These are phyloP conservation scores for Immersiella caudata DNA, from an alignment of 495 filamentous ascomycete genomes.

Conservation along the genomic window DNA sequence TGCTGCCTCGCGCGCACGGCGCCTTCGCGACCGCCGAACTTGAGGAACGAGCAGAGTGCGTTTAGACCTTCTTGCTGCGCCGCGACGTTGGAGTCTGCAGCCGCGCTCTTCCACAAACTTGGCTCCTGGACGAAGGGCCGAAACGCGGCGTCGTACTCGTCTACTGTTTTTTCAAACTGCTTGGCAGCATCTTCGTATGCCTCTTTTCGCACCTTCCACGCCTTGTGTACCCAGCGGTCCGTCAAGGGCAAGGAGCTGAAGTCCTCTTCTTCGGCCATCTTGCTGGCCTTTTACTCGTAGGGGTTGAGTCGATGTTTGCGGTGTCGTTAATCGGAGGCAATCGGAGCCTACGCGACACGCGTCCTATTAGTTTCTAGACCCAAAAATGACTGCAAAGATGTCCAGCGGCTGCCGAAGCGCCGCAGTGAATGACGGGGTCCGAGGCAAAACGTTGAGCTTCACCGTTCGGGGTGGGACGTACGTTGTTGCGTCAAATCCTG, in stretches of 20 bases:
- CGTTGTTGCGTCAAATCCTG: not conserved
- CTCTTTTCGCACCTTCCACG: conserved; percentile 96
- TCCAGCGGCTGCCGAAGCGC: not conserved
- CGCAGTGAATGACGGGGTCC: not conserved
- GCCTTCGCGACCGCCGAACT: conserved; percentile 78
- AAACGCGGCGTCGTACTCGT: conserved; percentile 86
- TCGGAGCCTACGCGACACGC: not conserved
- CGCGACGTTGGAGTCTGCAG: conserved; percentile 94
- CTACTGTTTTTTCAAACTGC: conserved; percentile 79
- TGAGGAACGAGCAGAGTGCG: conserved; percentile 84
- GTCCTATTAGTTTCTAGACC: not conserved
- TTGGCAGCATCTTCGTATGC: conserved; percentile 92
- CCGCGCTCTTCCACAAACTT: conserved; percentile 86
- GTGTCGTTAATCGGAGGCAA: too few species aligned
- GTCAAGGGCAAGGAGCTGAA: conserved; percentile 78
- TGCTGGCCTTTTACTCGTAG: not conserved
- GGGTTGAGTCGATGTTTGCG: conserved; percentile 1
- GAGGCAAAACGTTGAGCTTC: too few species aligned
- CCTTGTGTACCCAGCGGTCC: conserved; percentile 88
- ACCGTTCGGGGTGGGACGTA: not conserved
- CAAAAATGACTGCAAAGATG: not conserved
- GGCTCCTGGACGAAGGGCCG: conserved; percentile 84
- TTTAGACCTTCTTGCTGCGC: conserved; percentile 92
- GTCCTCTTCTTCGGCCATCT: conserved; percentile 80
- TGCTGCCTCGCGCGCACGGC: conserved; percentile 77